Percentiles rank a stretch among this genome's conserved stretches.
Evolutionary conservation across 352 stramenopile genomes (phyloP).

Genomic region (Thraustochytrium sp.): DNA sequence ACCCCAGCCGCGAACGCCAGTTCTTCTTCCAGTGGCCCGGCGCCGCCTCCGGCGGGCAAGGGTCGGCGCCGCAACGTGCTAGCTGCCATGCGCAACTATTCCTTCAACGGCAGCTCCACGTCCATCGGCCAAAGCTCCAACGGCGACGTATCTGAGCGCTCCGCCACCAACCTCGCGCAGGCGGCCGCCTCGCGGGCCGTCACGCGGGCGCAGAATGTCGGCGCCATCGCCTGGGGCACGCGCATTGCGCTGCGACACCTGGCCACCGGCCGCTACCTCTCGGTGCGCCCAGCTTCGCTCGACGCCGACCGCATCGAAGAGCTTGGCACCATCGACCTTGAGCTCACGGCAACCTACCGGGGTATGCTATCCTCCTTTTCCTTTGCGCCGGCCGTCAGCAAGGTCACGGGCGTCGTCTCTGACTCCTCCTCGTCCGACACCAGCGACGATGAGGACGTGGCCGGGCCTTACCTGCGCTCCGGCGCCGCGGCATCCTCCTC

Average conservation of each 20-base stretch:
- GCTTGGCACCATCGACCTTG: not conserved
- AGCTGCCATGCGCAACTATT: not conserved
- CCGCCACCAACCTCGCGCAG: not conserved
- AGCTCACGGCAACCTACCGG: not conserved
- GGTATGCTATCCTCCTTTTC: not conserved
- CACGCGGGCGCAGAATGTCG: not conserved
- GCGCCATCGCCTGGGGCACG: not conserved
- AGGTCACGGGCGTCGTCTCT: not conserved
- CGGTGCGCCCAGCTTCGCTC: not conserved
- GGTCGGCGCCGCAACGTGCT: not conserved
- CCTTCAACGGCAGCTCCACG: not conserved
- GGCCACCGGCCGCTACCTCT: not conserved
- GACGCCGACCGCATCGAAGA: not conserved
- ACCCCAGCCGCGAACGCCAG: no score
- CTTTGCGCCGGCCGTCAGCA: not conserved
- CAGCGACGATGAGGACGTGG: no score
- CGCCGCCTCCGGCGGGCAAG: no score
- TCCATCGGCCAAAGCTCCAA: slow-evolving; percentile 11
- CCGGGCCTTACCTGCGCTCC: no score
- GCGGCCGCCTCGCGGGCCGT: not conserved
- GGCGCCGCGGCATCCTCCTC: no score
- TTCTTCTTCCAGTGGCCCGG: no score
- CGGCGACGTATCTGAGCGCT: not conserved
- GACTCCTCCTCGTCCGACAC: not conserved
- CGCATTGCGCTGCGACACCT: slow-evolving; percentile 13